Percentiles rank a stretch among this genome's conserved stretches.
Conservation (phyloP, 768 basidiomycete genomes). For the Multifurca ochricompacta region DNA sequence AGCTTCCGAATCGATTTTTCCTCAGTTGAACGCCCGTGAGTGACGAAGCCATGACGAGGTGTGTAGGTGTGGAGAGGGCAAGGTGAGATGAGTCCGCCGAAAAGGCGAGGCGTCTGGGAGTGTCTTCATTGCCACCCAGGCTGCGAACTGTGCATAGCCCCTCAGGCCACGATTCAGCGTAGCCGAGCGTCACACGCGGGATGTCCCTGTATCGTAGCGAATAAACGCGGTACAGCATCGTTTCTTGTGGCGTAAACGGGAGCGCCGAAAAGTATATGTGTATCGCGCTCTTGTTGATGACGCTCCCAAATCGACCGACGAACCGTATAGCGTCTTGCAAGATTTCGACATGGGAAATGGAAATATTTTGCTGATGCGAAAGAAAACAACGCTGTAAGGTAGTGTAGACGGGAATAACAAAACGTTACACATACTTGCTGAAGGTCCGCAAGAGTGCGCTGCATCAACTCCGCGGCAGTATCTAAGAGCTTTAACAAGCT, state of each 20-base stretch:
- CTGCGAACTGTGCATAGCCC: constrained; percentile 10
- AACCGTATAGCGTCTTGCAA: constrained; percentile 12
- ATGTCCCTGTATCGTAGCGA: constrained; percentile 11
- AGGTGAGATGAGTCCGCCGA: constrained; percentile 4
- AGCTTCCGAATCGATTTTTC: constrained; percentile 2
- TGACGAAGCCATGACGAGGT: constrained; percentile 2
- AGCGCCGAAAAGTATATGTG: constrained; percentile 11
- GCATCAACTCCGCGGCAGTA: constrained; percentile 7
- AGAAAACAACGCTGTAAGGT: background rate
- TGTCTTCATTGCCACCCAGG: background rate
- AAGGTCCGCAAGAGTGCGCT: background rate
- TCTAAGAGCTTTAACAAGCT: constrained; percentile 5
- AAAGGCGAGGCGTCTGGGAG: constrained; percentile 9
- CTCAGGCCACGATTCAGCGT: constrained; percentile 22
- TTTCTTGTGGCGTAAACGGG: constrained; percentile 10
- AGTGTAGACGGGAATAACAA: background rate
- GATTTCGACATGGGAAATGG: constrained; percentile 1
- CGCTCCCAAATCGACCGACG: constrained; percentile 8
- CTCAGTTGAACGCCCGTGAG: constrained; percentile 8
- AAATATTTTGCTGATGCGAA: background rate
- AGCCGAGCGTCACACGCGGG: constrained; percentile 23
- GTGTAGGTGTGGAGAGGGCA: constrained; percentile 1
- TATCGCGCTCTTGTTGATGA: constrained; percentile 8
- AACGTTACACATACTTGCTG: background rate
- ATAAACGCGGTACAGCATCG: constrained; percentile 12